Conservation (phyloP, 345 rosid genomes). For the Excoecaria cochinchinensis region DNA sequence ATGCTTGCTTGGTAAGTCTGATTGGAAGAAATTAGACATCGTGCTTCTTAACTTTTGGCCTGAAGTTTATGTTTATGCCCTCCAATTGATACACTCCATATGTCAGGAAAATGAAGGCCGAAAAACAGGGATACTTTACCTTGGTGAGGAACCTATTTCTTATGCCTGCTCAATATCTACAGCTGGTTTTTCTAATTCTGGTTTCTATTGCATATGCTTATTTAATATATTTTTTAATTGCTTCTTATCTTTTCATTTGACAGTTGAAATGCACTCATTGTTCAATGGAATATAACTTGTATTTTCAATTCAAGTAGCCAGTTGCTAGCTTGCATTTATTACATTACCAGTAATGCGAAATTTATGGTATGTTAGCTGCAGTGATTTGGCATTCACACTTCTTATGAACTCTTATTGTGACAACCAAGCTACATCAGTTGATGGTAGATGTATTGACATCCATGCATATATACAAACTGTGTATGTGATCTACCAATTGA, state of each 20-base stretch:
- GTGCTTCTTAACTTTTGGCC: constrained; percentile 1
- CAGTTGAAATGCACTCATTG: not conserved
- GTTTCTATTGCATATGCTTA: not conserved
- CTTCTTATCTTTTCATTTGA: not conserved
- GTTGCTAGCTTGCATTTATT: not conserved
- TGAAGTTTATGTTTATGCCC: constrained; percentile 7
- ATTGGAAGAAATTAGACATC: not conserved
- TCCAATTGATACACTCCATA: constrained; percentile 14
- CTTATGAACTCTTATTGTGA: not conserved
- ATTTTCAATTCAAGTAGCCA: not conserved
- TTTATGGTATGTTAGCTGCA: no score
- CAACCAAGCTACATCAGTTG: not conserved
- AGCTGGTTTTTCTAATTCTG: not conserved
- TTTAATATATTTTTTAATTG: constrained; percentile 3
- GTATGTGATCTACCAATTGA: not conserved
- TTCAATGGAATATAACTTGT: not conserved
- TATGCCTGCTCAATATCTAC: not conserved
- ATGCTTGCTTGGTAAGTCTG: constrained; percentile 92
- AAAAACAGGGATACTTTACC: constrained; percentile 95
- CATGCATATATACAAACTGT: not conserved
- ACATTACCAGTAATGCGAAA: not conserved
- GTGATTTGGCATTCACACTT: not conserved
- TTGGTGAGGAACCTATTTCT: constrained; percentile 47
- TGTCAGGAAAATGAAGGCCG: constrained; percentile 93
- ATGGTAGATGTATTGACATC: not conserved